Percentiles rank a stretch among this genome's conserved stretches.
These are phyloP conservation scores for Nitzschia sp. DNA, from an alignment of 108 stramenopile genomes.

Conservation along the genomic window DNA sequence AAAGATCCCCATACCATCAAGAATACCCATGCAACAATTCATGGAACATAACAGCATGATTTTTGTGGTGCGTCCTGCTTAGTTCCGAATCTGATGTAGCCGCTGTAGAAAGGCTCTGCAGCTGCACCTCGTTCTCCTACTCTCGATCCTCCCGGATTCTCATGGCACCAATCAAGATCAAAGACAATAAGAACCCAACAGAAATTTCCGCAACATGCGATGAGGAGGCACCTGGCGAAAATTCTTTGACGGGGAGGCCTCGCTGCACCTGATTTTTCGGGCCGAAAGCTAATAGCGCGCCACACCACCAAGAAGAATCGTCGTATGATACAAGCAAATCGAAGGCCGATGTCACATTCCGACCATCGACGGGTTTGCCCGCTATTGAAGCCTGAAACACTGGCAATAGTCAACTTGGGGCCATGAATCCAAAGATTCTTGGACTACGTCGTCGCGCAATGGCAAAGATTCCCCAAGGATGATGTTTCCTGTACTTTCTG, in stretches of 20 bases:
- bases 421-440: no score
- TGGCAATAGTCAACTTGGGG: no score
- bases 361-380: no score
- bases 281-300: conserved; percentile 78
- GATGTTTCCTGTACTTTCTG: no score
- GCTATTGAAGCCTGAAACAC: no score
- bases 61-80: conserved; percentile 40
- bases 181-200: conserved; percentile 85
- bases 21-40: conserved; percentile 94
- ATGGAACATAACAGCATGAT: conserved; percentile 92
- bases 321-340: no score
- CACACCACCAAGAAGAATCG: no score
- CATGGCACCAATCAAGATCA: conserved; percentile 91
- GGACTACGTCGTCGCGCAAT: no score
- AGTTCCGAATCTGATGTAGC: conserved; percentile 22
- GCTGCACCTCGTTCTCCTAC: conserved; percentile 46
- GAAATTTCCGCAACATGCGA: conserved; percentile 80
- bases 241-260: conserved; percentile 17
- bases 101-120: conserved; percentile 47
- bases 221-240: conserved; percentile 29
- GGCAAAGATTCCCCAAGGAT: no score
- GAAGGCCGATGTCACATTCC: no score
- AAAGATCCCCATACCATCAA: conserved; percentile 96
- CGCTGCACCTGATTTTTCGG: conserved; percentile 66
- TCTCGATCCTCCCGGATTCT: conserved; percentile 89